Evolutionary conservation across 495 filamentous ascomycete species (phyloP).

Genomic region (Parathielavia hyrcaniae): DNA sequence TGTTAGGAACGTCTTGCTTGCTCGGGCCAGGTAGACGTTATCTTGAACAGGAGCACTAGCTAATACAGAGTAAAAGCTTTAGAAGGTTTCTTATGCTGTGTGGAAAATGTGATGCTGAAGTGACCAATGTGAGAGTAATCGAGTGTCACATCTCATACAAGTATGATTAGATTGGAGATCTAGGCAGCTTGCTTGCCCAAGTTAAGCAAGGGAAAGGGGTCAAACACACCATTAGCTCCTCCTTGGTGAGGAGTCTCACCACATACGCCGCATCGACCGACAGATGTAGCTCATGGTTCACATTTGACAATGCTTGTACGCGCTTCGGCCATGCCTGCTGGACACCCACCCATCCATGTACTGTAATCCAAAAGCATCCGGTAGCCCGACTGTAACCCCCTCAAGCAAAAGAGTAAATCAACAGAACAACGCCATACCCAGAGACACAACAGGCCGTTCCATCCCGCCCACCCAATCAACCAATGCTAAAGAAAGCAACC

Average conservation of each 20-base stretch:
- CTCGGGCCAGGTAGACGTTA: slow-evolving; percentile 18
- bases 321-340: background rate
- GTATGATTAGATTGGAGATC: too few relatives aligned
- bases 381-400: background rate
- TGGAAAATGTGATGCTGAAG: background rate
- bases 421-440: background rate
- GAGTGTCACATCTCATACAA: too few relatives aligned
- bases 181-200: too few relatives aligned
- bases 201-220: too few relatives aligned
- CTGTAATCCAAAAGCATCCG: background rate
- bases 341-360: background rate
- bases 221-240: background rate
- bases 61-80: slow-evolving; percentile 31
- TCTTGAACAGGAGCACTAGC: slow-evolving; percentile 26
- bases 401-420: slow-evolving; percentile 1
- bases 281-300: background rate
- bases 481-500: background rate
- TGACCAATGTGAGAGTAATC: background rate
- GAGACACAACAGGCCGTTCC: background rate
- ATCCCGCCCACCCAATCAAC: background rate
- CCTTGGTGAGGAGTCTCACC: background rate
- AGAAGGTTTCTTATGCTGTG: background rate
- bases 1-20: slow-evolving; percentile 15
- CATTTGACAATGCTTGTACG: background rate
- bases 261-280: background rate